Evolutionary conservation across 768 basidiomycete genomes (phyloP), one percentile per base, ranked within the genome.

Genomic region (Suillus placidus): DNA sequence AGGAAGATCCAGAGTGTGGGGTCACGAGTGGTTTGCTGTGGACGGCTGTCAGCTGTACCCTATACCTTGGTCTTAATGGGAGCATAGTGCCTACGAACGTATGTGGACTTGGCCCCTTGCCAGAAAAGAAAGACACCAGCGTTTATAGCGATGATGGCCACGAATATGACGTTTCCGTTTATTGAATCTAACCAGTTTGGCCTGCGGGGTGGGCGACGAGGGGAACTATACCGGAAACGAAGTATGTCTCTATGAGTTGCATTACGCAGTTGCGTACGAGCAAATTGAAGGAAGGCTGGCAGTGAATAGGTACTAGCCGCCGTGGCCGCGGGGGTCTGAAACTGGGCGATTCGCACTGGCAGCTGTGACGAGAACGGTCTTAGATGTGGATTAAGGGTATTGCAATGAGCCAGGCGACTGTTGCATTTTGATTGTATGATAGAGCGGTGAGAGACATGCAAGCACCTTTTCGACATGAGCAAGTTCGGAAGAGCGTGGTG

Each of bases 141-240:
- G 67, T 93, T 93, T 66, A 87, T 67, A 4, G 79, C 86, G 18
- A 94, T 81, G 58, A 94, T 87, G 7, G 86, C 82, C 73, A 82
- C 90, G 70, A 93, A 82, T 37, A 92, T 75, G 67, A 75, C 66
- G 58, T 84, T 78, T 67, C 78, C 69, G 12, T 91, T 87, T 4
- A 92, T 80, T 3, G 76, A 74, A 71, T 91, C 82, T 42, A 92
- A 65, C 72, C 76, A 73, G 71, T 69, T 64, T 4, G 69, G 74
- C 54, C 73, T 76, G 65, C 64, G 64, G 23, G 62, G 62, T 42
- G 26, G 62, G 6, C 42, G 60, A 30, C 34, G 45, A 14, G 75
- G 68, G 12, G 76, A 69, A 9, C 66, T 6, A 37, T 60, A 32
- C 30, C 64, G 62, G 16, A 51, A 61, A 10, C 64, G 70, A 23